Base-by-base conservation (phyloP, 768 basidiomycete genomes). In the Saitozyma sp. region DNA sequence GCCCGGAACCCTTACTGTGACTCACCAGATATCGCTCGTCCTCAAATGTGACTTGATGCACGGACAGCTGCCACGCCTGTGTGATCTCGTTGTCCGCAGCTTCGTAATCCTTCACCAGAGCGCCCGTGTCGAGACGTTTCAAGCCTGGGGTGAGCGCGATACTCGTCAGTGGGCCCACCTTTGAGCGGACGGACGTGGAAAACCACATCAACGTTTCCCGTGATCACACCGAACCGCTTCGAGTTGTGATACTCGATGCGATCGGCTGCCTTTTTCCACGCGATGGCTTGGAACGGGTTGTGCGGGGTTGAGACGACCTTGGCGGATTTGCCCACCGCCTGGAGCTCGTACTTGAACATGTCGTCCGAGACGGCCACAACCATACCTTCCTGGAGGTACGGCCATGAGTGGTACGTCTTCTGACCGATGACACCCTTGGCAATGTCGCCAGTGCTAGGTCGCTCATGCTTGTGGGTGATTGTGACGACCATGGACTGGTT, bases 101-200 rank as follows among this genome's bases (percentile, higher is more conserved):
- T 69, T 96, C 93, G 74, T 95, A 97, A 70, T 98, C 94, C 79
- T 98, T 99, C 58, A 96, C 86, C 63, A 98, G 85, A 5, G 95
- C 90, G 8, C 96, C 96, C 6, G 85, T 84, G 64, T 96, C 92
- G 39, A 93, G 78, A 11, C 91, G 87, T 76, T 89, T 93, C 71
- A 99, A 80, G n/a, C 95, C 93, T 93, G 63, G 0, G 9, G 13
- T 29, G 58, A 51, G 41, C 46, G 17, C 37, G 10, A 45, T 57
- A 40, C 56, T 45, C 41, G 13, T 38, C 43, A 9, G 9, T 40
- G 37, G 50, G 70, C 82, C 58, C 53, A 90, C 93, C 95, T 83
- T 93, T 95, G 62, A 99, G 81, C 0, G 93, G 91, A 49, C 87
- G 84, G n/a, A 94, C 88, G 72, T 98, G 93, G 14, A 98, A 78